These are phyloP conservation scores for Acephala macrosclerotiorum DNA, from an alignment of 2,329 filamentous ascomycete genomes.

Conservation along the genomic window DNA sequence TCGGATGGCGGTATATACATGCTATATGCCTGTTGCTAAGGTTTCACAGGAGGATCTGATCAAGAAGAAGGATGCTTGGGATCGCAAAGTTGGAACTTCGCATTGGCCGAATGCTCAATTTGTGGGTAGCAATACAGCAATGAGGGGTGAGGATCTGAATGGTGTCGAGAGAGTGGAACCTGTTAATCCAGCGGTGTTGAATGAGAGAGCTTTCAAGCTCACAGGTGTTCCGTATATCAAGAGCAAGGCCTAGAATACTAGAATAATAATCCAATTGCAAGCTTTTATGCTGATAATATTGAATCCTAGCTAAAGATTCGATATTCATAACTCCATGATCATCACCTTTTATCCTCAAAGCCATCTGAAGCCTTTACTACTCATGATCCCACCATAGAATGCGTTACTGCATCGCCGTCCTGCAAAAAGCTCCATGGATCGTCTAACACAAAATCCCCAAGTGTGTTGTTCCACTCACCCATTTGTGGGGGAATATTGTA, in stretches of 20 bases:
- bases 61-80: conserved; percentile 51
- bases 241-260: not conserved
- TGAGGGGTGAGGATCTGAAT: not conserved
- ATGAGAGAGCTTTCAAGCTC: conserved; percentile 49
- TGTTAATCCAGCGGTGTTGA: conserved; percentile 7
- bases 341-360: too few relatives aligned
- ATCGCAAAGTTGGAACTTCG: conserved; percentile 49
- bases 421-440: too few relatives aligned
- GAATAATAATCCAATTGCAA: too few relatives aligned
- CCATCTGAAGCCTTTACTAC: too few relatives aligned
- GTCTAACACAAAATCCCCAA: too few relatives aligned
- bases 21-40: conserved; percentile 51
- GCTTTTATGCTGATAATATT: too few relatives aligned
- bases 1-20: conserved; percentile 46
- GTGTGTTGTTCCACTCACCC: too few relatives aligned
- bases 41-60: conserved; percentile 50
- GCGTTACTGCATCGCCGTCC: too few relatives aligned
- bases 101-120: conserved; percentile 50
- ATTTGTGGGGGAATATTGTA: too few relatives aligned
- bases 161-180: conserved; percentile 4
- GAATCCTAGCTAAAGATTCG: too few relatives aligned
- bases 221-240: conserved; percentile 55
- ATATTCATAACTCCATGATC: too few relatives aligned
- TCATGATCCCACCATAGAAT: too few relatives aligned
- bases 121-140: conserved; percentile 32